Conservation (phyloP, 805 yeast genomes). For the Sungouiella thailandica region DNA sequence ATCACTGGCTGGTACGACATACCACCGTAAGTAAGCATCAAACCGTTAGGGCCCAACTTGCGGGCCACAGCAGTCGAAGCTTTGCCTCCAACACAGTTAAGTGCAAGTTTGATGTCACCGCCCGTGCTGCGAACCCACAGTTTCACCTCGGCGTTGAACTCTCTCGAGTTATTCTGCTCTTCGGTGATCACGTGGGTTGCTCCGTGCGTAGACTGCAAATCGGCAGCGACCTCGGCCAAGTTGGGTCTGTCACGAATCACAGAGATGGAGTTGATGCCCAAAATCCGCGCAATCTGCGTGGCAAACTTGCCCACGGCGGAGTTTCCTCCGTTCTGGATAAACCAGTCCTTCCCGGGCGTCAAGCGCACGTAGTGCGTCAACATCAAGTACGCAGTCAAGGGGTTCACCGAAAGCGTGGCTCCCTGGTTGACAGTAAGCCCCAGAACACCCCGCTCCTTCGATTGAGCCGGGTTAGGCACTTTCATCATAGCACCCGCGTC, state of each 20-base stretch:
- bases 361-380: slow-evolving; percentile 63
- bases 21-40: slow-evolving; percentile 90
- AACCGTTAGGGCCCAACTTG: slow-evolving; percentile 69
- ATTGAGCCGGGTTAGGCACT: slow-evolving; percentile 49
- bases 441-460: slow-evolving; percentile 33
- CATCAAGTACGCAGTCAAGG: slow-evolving; percentile 88
- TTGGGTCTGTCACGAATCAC: slow-evolving; percentile 85
- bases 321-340: slow-evolving; percentile 94
- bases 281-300: slow-evolving; percentile 72
- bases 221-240: slow-evolving; percentile 52
- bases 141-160: slow-evolving; percentile 57
- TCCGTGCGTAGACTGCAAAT: slow-evolving; percentile 56
- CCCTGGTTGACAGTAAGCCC: slow-evolving; percentile 51
- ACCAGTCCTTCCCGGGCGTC: slow-evolving; percentile 71
- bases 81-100: slow-evolving; percentile 93
- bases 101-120: slow-evolving; percentile 64
- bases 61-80: slow-evolving; percentile 78
- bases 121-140: slow-evolving; percentile 45
- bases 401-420: slow-evolving; percentile 89
- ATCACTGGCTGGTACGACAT: slow-evolving; percentile 95
- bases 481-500: slow-evolving; percentile 48
- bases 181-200: slow-evolving; percentile 91
- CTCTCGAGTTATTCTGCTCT: slow-evolving; percentile 67
- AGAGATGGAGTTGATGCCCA: slow-evolving; percentile 79
- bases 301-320: slow-evolving; percentile 94